These are phyloP conservation scores for Perilla frutescens DNA, from an alignment of 257 asterid species.

Conservation along the genomic window DNA sequence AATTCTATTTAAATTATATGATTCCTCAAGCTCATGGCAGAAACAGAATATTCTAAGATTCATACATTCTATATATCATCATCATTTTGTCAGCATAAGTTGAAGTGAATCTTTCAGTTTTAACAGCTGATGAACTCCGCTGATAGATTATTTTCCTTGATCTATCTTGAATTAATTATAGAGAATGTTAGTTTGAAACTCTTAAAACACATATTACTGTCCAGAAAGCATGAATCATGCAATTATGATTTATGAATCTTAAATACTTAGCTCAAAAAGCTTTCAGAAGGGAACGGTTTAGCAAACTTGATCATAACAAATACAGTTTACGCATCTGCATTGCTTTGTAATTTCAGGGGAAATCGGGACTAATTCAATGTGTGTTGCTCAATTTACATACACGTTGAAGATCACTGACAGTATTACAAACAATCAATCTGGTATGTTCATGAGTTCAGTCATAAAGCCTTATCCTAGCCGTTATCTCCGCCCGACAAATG, in stretches of 20 bases:
- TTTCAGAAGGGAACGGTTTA: not conserved
- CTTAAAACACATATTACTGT: too few species aligned
- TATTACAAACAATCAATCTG: conserved; percentile 8
- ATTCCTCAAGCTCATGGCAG: not conserved
- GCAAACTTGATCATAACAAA: not conserved
- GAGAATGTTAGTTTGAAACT: too few species aligned
- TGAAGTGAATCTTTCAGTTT: not conserved
- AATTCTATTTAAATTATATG: conserved; percentile 2
- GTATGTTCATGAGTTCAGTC: conserved; percentile 25
- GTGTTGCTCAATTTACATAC: not conserved
- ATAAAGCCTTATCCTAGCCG: conserved; percentile 49
- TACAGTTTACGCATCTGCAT: not conserved
- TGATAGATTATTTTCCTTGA: not conserved
- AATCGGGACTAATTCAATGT: conserved; percentile 7
- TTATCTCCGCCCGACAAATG: conserved; percentile 45
- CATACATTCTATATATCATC: not conserved
- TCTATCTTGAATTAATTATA: too few species aligned
- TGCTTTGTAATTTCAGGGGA: not conserved
- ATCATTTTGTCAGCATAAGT: too few species aligned
- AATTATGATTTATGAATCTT: not conserved
- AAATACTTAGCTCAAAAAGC: not conserved
- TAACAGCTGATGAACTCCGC: not conserved
- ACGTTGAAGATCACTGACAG: conserved; percentile 8
- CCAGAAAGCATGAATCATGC: too few species aligned
- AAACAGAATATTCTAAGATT: not conserved